These are phyloP conservation scores for Paxillus ammoniavirescens DNA, from an alignment of 768 basidiomycete genomes.

Conservation along the genomic window DNA sequence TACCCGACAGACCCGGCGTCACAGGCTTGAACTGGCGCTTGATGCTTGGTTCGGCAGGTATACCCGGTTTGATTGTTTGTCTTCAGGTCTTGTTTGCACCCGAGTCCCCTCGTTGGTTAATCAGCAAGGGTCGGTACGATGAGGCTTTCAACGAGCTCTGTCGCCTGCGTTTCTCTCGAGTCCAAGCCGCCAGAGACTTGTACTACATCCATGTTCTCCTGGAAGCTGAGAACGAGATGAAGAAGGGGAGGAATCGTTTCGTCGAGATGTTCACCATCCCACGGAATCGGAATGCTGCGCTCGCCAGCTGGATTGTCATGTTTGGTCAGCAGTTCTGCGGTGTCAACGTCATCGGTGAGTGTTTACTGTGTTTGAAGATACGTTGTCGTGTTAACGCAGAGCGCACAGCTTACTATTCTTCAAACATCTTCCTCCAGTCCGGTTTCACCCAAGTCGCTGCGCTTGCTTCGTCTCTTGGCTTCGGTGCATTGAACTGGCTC, in stretches of 20 bases:
- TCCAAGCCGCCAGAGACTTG: slow-evolving; percentile 80
- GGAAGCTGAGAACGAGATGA: slow-evolving; percentile 59
- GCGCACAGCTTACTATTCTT: slow-evolving; percentile 71
- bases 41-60: slow-evolving; percentile 70
- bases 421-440: slow-evolving; percentile 65
- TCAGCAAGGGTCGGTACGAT: slow-evolving; percentile 71
- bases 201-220: slow-evolving; percentile 78
- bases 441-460: slow-evolving; percentile 55
- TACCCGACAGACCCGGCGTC: slow-evolving; percentile 45
- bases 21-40: slow-evolving; percentile 79
- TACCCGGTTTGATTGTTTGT: slow-evolving; percentile 47
- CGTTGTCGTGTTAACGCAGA: neutral
- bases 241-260: slow-evolving; percentile 53
- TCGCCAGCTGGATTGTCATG: slow-evolving; percentile 67
- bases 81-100: slow-evolving; percentile 45
- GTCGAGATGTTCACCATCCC: slow-evolving; percentile 74
- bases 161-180: slow-evolving; percentile 62
- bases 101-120: slow-evolving; percentile 85
- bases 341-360: slow-evolving; percentile 58
- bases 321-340: slow-evolving; percentile 85
- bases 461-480: slow-evolving; percentile 65
- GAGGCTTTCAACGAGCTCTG: slow-evolving; percentile 61
- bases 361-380: neutral
- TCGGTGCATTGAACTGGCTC: slow-evolving; percentile 63
- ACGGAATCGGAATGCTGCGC: slow-evolving; percentile 63